Conservation (phyloP, 106 monocot genomes). For the Narthecium ossifragum region DNA sequence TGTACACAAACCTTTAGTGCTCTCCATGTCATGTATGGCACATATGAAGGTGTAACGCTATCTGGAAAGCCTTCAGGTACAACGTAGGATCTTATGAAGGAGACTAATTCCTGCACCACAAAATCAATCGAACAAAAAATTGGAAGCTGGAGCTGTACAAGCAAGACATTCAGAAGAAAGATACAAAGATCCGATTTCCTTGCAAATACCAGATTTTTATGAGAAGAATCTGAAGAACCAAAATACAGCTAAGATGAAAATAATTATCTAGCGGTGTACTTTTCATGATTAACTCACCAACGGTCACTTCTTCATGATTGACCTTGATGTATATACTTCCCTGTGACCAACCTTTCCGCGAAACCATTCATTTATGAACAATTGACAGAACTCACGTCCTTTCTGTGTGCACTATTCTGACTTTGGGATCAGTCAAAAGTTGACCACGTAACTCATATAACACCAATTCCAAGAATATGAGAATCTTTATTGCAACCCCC, state of each 20-base stretch:
- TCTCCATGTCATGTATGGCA: conserved; percentile 99
- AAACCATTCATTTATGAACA: no score
- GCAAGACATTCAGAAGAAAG: background rate
- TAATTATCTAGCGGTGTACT: background rate
- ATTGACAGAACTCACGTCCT: no score
- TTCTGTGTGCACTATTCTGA: no score
- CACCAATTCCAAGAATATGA: background rate
- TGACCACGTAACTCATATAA: no score
- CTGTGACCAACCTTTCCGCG: no score
- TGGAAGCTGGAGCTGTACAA: background rate
- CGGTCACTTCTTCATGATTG: no score
- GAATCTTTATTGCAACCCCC: background rate
- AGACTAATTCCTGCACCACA: conserved; percentile 63
- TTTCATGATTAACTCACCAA: no score
- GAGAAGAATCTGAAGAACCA: background rate
- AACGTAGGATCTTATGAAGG: conserved; percentile 93
- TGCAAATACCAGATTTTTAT: background rate
- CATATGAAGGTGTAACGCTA: conserved; percentile 96
- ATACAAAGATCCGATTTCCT: background rate
- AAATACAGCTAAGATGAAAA: background rate
- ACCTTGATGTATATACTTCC: no score
- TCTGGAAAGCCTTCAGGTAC: conserved; percentile 99
- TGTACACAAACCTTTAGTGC: conserved; percentile 99
- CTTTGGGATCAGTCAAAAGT: no score
- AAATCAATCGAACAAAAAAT: background rate